Evolutionary conservation across 495 filamentous ascomycete species (phyloP), one percentile per base, ranked within the genome.

Genomic region (Podospora didyma): DNA sequence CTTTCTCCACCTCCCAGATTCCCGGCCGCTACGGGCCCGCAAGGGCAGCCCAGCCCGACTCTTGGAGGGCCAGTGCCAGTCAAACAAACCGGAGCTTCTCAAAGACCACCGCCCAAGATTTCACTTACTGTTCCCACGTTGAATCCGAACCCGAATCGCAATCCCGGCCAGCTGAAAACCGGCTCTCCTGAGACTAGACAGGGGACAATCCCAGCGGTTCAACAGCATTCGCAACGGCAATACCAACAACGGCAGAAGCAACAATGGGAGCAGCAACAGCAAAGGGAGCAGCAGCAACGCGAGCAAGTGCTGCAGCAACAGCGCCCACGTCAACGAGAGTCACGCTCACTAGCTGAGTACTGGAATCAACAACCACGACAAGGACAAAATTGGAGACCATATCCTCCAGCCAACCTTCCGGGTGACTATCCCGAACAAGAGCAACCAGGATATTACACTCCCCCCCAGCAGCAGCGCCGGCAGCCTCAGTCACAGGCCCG

Each of bases 1-100:
- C 63, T 73, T 26, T 67, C 71, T 23, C 69, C 71, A 3, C 68
- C 64, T 0, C 61, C 65, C 31, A 62, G 63, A 35, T 67, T 65
- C 39, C 7, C 39, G 16, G 63, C 73, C 46, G 69, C 73, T 42
- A 57, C 54, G 41, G 65, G 56, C 35, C 65, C 68, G 5, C 62
- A 67, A 0, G 70, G 67, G 5, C 64, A 68, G 26, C 58, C 63
- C n/a, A 74, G 69, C 49, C 65, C 69, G 17, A 70, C 63, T 0
- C 26, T 54, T 28, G 56, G 69, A 20, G 62, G 48, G 37, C 17
- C 19, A 45, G 3, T 11, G 46, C 31, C 53, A 14, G 28, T 34
- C 14, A 9, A 56, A 21, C 57, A 28, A 41, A 46, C 28, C 12
- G 17, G 24, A 23, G 39, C 53, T 2, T n/a, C 45, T 3, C 53